Evolutionary conservation across 1,284 basidiomycete species (phyloP), one percentile per base, ranked within the genome.

Genomic region (Irpex sp.): DNA sequence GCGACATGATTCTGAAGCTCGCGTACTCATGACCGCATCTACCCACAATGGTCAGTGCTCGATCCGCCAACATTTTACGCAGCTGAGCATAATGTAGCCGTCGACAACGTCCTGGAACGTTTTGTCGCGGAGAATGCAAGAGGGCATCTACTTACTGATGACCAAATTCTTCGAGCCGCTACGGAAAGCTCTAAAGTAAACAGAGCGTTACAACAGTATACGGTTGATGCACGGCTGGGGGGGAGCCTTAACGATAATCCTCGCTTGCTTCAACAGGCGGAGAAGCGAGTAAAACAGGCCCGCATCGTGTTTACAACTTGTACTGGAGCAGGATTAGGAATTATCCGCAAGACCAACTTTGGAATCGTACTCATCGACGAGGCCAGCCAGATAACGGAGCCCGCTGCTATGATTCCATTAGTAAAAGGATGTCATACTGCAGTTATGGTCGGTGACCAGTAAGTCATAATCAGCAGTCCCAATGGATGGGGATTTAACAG

Each of bases 361-460:
- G 81, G 83, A 46, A 81, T 83, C n/a, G 84, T 81, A 0, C 74
- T 88, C 43, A 85, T 89, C 50, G 87, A 89, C 68, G 86, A 89
- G 66, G 86, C 86, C 0, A 88, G 86, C 0, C 87, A 88, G 67
- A 81, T 88, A 13, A 87, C 85, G 0, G 87, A 89, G 66, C 82
- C 86, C 1, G 80, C 80, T 56, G 81, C 85, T 0, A 73, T 88
- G 31, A 87, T 89, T 51, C 86, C 87, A 0, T 74, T 89, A 2
- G 85, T 87, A 8, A 88, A 88, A 69, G 86, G 85, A 1, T 81
- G 83, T 50, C 71, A 75, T 56, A 75, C 79, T 36, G 86, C 83
- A 0, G 80, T 88, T 4, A 73, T 89, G 15, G 87, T 89, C 5
- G 87, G 87, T 4, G 86, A 89, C 67, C 87, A 88, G 87, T 89